These are phyloP conservation scores for Silybum marianum DNA, from an alignment of 129 eudicot genomes.

Conservation along the genomic window DNA sequence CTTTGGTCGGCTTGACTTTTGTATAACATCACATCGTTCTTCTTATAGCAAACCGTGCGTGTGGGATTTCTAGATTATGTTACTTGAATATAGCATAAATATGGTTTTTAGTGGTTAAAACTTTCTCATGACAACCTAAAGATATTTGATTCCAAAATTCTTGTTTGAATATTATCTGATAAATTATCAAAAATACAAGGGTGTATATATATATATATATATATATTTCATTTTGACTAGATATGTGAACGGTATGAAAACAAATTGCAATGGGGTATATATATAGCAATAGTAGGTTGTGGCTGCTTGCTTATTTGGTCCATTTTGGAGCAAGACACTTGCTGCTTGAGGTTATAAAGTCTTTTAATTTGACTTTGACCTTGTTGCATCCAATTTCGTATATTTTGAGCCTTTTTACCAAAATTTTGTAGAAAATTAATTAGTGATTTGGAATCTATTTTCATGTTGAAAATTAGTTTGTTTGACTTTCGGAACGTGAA, in stretches of 20 bases:
- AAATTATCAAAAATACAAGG: neutral
- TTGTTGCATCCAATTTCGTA: neutral
- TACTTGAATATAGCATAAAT: neutral
- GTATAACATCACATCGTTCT: neutral
- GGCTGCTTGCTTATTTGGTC: conserved; percentile 21
- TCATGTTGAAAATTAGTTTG: neutral
- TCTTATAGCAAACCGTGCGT: neutral
- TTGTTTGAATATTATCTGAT: neutral
- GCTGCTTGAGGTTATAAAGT: neutral
- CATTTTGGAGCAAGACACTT: conserved; percentile 30
- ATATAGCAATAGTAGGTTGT: neutral
- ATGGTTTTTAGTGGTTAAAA: neutral
- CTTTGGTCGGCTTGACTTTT: conserved; percentile 20
- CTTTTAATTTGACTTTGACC: neutral
- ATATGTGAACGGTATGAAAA: conserved; percentile 25
- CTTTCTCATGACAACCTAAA: neutral
- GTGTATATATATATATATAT: neutral
- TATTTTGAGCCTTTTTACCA: neutral
- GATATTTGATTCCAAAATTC: neutral
- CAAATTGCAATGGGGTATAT: neutral
- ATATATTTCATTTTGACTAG: conserved; percentile 25
- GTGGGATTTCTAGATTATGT: neutral
- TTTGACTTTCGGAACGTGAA: neutral
- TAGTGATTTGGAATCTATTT: neutral
- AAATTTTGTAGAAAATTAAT: neutral